These are phyloP conservation scores for Lichtheimia ramosa DNA, from an alignment of 371 early-diverging fungal species.

Conservation along the genomic window DNA sequence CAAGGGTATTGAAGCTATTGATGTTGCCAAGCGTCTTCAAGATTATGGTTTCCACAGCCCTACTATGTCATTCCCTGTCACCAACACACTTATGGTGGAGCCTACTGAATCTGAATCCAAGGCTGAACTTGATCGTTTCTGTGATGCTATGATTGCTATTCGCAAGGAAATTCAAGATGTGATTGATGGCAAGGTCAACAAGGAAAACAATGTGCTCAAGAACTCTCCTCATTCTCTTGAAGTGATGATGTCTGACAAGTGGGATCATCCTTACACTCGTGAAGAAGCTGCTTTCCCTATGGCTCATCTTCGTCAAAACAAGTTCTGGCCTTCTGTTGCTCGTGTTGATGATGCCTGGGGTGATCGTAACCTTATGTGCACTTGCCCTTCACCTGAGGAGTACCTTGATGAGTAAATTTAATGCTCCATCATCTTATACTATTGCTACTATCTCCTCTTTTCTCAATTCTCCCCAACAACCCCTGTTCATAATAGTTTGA, in stretches of 20 bases:
- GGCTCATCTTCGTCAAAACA: conserved; percentile 74
- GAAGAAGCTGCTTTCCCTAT: conserved; percentile 92
- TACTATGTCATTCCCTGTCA: conserved; percentile 98
- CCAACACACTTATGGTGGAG: conserved; percentile 97
- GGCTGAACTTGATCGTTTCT: conserved; percentile 93
- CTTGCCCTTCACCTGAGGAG: conserved; percentile 75
- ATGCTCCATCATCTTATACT: not conserved
- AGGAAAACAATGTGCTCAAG: conserved; percentile 82
- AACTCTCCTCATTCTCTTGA: conserved; percentile 90
- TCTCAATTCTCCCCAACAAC: not conserved
- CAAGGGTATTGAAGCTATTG: conserved; percentile 90
- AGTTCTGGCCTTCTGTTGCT: conserved; percentile 94
- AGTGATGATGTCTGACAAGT: conserved; percentile 70
- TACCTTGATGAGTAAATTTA: conserved; percentile 22
- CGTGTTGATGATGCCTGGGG: conserved; percentile 95
- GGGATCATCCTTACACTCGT: conserved; percentile 85
- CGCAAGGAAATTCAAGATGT: conserved; percentile 88
- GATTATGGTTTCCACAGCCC: conserved; percentile 98
- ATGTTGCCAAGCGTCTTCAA: conserved; percentile 96
- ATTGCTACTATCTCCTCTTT: not conserved
- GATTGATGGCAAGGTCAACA: conserved; percentile 79
- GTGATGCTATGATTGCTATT: conserved; percentile 95
- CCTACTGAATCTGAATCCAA: conserved; percentile 97
- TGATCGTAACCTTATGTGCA: conserved; percentile 92
- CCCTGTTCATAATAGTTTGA: not conserved